phyloP scores from a whole-genome alignment of 371 early-diverging fungal genomes.

The Mortierella sp. region DNA sequence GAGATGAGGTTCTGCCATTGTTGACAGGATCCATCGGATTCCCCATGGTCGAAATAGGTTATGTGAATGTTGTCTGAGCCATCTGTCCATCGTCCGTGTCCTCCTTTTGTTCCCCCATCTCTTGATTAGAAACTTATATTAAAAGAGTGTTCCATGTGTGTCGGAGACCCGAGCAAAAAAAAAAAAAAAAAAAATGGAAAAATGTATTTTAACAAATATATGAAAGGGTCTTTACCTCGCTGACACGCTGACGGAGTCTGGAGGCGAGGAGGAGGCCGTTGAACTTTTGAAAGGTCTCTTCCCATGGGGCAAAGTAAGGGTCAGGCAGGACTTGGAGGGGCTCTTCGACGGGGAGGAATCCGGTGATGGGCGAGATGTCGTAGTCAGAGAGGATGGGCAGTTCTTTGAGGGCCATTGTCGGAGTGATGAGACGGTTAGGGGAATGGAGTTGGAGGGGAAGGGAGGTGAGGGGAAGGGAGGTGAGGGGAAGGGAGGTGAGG shows the following conservation, averaged over 20 bases:
- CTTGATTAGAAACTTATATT: too few species aligned
- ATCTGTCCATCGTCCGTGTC: slow-evolving; percentile 1
- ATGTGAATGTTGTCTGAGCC: background rate
- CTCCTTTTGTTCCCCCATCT: background rate
- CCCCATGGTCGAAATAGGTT: too few species aligned
- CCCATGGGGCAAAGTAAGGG: slow-evolving; percentile 92
- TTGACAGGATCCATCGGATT: background rate
- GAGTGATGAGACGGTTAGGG: too few species aligned
- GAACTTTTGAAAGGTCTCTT: slow-evolving; percentile 82
- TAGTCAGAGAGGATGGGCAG: slow-evolving; percentile 78
- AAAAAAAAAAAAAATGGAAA: background rate
- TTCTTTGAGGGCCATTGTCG: slow-evolving; percentile 25
- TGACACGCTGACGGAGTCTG: slow-evolving; percentile 76
- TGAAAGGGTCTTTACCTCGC: slow-evolving; percentile 66
- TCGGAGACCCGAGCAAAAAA: background rate
- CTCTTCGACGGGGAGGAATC: slow-evolving; percentile 87
- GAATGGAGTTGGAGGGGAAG: background rate
- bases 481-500: background rate
- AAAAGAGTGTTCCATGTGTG: background rate
- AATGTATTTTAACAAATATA: too few species aligned
- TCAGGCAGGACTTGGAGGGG: slow-evolving; percentile 80
- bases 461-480: background rate
- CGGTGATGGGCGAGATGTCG: slow-evolving; percentile 87
- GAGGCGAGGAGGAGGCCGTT: slow-evolving; percentile 85
- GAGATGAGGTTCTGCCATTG: background rate